phyloP scores from a whole-genome alignment of 2,329 filamentous ascomycete genomes.

The Beauveria asiatica region DNA sequence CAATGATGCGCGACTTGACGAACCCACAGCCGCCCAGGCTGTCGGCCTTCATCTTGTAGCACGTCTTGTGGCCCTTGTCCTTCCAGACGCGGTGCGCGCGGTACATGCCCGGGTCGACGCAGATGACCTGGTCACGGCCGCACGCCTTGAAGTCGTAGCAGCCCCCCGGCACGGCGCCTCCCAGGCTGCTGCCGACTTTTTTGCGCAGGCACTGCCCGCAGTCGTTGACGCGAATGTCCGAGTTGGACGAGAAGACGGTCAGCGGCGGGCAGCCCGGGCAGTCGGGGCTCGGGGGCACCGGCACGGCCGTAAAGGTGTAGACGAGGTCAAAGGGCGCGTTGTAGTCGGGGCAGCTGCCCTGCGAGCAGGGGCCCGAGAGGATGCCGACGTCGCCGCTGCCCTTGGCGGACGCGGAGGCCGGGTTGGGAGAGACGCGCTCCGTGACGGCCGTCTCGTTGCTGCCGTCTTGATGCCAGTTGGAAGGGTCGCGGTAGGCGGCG shows the following conservation, averaged over 20 bases:
- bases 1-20: conserved; percentile 3
- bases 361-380: conserved; percentile 3
- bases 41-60: conserved; percentile 7
- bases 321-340: conserved; percentile 8
- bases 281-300: not conserved
- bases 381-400: not conserved
- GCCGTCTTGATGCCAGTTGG: not conserved
- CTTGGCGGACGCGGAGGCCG: not conserved
- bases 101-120: conserved; percentile 10
- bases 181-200: not conserved
- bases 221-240: conserved; percentile 9
- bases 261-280: conserved; percentile 5
- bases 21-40: conserved; percentile 6
- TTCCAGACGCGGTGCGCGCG: conserved; percentile 13
- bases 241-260: conserved; percentile 7
- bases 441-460: not conserved
- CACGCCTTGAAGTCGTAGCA: conserved; percentile 9
- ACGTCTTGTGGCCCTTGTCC: conserved; percentile 11
- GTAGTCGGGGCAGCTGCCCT: conserved; percentile 13
- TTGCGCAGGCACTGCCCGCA: conserved; percentile 1
- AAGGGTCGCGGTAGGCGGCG: not conserved
- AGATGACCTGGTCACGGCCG: conserved; percentile 10
- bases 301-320: conserved; percentile 6
- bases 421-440: not conserved
- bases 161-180: not conserved